Base-by-base conservation (phyloP, 1,284 basidiomycete species). In the Taiwanofungus camphoratus region DNA sequence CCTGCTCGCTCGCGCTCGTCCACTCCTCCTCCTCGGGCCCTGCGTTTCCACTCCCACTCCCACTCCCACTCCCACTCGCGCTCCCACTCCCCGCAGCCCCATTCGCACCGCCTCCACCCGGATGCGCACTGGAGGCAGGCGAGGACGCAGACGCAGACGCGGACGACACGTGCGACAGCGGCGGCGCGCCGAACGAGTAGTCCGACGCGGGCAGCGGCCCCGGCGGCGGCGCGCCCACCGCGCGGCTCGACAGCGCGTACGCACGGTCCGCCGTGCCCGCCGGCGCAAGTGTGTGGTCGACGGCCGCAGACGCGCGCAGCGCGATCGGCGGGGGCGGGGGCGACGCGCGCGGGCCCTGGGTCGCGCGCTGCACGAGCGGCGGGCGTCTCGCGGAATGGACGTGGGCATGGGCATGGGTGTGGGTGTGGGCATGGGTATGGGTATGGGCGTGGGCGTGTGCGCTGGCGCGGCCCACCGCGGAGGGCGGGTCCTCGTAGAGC, bases 171-270 rank as follows among this genome's bases (percentile, higher is more conserved):
- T 48, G 49, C 13, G 42, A 33, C n/a, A 13, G n/a, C 31, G 31
- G n/a, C 13, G 20, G 20, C 9, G 20, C 69, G 7, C 83, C 83
- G 52, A 87, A 87, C 29, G 78, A 78, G 65, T 77, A 87, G 52
- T 72, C 72, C 20, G 79, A 76, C 5, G 72, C 69, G 4, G 83
- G 84, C 12, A 86, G 67, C 3, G 84, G 83, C 0, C 83, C 84
- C 4, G 81, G 78, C 35, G 79, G 72, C 6, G 78, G 77, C 2
- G 77, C 71, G 1, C 69, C 57, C 20, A 79, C 58, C 3, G 66
- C 55, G 24, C 82, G 75, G 19, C 71, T 58, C 12, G 75, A 69
- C 43, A 76, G 60, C 7, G 73, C 64, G 54, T 72, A 81, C 12
- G 71, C 12, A 34, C 32, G 19, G 18, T 38, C 34, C 13, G 22